These are phyloP conservation scores for Salix caprea DNA, from an alignment of 345 rosid species.

Conservation along the genomic window DNA sequence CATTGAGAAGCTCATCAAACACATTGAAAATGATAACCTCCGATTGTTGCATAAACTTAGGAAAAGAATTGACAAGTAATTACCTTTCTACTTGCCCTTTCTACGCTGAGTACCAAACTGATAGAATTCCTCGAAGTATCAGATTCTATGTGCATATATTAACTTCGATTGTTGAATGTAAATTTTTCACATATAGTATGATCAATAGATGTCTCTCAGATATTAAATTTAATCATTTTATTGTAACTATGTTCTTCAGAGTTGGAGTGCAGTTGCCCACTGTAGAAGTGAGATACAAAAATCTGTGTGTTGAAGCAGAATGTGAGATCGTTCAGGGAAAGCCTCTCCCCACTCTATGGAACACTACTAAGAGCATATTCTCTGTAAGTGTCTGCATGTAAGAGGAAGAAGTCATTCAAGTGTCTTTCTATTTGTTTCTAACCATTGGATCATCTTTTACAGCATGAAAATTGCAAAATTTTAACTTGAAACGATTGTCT, in stretches of 20 bases:
- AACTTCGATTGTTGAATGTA: too few relatives aligned
- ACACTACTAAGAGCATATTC: slow-evolving; percentile 36
- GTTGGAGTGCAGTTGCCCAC: slow-evolving; percentile 59
- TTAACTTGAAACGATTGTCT: not conserved
- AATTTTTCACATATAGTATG: not conserved
- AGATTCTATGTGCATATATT: not conserved
- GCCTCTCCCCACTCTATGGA: slow-evolving; percentile 81
- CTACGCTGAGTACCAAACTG: too few relatives aligned
- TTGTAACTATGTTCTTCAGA: slow-evolving; percentile 22
- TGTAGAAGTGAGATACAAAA: slow-evolving; percentile 57
- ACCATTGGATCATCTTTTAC: not conserved
- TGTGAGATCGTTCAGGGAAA: slow-evolving; percentile 66
- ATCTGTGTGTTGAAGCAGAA: slow-evolving; percentile 54
- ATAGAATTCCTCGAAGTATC: not conserved
- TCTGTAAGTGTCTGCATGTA: slow-evolving; percentile 37
- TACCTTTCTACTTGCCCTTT: not conserved
- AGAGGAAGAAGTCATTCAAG: not conserved
- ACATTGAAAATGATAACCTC: slow-evolving; percentile 63
- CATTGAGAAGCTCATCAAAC: slow-evolving; percentile 58
- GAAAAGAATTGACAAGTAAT: slow-evolving; percentile 52
- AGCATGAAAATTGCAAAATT: not conserved
- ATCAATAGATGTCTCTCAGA: too few relatives aligned
- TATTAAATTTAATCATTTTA: not conserved
- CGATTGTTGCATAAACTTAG: slow-evolving; percentile 45
- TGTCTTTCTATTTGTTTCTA: too few relatives aligned